Evolutionary conservation across 1,284 basidiomycete genomes (phyloP), one percentile per base, ranked within the genome.

Genomic region (Salmacisia buchloeana): DNA sequence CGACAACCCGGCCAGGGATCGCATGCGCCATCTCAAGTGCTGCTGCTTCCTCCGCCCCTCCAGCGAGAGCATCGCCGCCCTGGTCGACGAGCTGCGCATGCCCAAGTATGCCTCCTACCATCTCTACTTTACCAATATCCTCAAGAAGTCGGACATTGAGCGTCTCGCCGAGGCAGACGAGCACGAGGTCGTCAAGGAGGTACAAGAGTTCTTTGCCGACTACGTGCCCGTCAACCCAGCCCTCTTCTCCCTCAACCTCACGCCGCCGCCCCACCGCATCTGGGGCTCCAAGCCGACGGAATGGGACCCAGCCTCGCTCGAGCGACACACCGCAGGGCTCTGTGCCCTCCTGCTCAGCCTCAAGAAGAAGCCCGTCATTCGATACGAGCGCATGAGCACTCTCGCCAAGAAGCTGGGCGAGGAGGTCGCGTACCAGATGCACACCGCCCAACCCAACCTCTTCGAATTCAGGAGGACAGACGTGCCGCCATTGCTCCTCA

Each of bases 51-150:
- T 98, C 9, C 87, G 91, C 58, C 89, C 89, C 25, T 89, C 85
- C 61, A 86, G 89, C 58, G 86, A 88, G 34, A 93, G 90, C 72
- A 83, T 99, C 58, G 86, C 88, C 64, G 88, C 89, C 9, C 83
- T 97, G 59, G 89, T 89, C 71, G 83, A 85, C 46, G 96, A 99
- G 80, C 84, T 99, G 5, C 62, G 64, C 13, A 66, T 59, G 74
- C 96, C 94, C 3, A 89, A 89, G 80, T 99, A 98, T 79, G 91
- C 91, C 76, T 90, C 91, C 81, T 99, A 99, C 82, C 97, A 93
- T 81, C 81, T 77, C 67, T 70, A 62, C 63, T 98, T 98, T 79
- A 97, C 93, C 81, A 97, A 96, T 74, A 86, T 90, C 33, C 82
- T 98, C 63, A 90, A 86, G 66, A 98, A 97, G 82, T 85, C 86